Conservation (phyloP, 441 rosid genomes). For the Rhodomyrtus psidioides region DNA sequence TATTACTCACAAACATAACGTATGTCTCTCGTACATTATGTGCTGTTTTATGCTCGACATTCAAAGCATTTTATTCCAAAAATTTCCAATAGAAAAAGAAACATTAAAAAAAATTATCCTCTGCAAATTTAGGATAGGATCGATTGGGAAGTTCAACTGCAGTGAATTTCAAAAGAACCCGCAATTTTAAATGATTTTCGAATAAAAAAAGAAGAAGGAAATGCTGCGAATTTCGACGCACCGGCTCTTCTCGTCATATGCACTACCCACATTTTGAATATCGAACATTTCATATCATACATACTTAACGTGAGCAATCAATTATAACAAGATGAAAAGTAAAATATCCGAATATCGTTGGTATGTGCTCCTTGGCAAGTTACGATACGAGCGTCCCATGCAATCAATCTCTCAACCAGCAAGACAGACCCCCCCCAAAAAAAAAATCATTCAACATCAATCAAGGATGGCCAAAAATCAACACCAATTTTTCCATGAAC, state of each 20-base stretch:
- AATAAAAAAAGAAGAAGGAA: neutral
- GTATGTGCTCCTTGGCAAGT: neutral
- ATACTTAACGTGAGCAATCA: no score
- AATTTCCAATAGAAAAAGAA: no score
- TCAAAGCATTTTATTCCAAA: neutral
- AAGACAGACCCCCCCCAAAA: no score
- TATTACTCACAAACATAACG: neutral
- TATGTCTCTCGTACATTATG: neutral
- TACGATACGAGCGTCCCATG: no score
- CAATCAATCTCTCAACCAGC: no score
- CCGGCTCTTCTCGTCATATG: rapidly evolving
- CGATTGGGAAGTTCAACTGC: neutral
- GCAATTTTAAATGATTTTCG: neutral
- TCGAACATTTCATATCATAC: neutral
- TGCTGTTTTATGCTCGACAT: neutral
- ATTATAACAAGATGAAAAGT: no score
- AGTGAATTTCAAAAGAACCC: neutral
- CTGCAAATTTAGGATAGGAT: neutral
- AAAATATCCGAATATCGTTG: neutral
- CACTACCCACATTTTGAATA: neutral
- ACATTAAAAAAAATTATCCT: no score
- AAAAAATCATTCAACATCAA: neutral
- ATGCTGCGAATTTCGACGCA: neutral
- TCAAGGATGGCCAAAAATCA: neutral
- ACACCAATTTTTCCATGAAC: neutral